Base-by-base conservation (phyloP, 768 basidiomycete genomes). In the Kwoniella bestiolae region DNA sequence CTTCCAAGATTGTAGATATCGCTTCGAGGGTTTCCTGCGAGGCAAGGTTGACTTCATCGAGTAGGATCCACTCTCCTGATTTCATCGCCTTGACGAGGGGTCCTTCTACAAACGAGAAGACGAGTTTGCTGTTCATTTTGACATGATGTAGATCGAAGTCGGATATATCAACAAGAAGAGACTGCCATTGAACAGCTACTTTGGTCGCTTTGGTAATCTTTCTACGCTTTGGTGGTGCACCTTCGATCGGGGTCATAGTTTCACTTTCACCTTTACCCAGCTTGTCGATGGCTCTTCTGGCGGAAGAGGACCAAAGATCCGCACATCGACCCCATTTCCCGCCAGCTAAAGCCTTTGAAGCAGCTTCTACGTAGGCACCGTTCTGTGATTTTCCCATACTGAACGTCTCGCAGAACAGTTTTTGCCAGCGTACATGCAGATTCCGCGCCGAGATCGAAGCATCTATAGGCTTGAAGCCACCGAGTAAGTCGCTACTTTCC, bases 41-140 rank as follows among this genome's bases (percentile, higher is more conserved):
- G 1, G 95, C 94, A 26, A 99, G 83, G 76, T 99, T 99, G 77
- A 98, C 89, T 80, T 98, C 96, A 70, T 99, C 96, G 5, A 99
- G 87, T 23, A 99, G 84, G 38, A 98, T 85, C 96, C 96, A 99
- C 78, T 95, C 87, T 5, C 96, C 96, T 50, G 85, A 85, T 29
- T 90, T 86, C 61, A 99, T 81, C 2, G 96, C 96, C 72, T 89
- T 91, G 25, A 96, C 87, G n/a, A 99, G 83, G 12, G 96, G 94
- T 0, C 95, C 96, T 77, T 99, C 96, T 1, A 98, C 89, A 73
- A 97, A 98, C 8, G 88, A 88, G 75, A 98, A 98, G 0, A 94
- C 91, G 75, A 96, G 90, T 77, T 91, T 94, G 28, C 91, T 89
- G 72, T 90, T 89, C 53, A 89, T 90, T 67, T 82, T 80, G n/a